These are phyloP conservation scores for Vanrija pseudolonga DNA, from an alignment of 1,284 basidiomycete genomes.

Conservation along the genomic window DNA sequence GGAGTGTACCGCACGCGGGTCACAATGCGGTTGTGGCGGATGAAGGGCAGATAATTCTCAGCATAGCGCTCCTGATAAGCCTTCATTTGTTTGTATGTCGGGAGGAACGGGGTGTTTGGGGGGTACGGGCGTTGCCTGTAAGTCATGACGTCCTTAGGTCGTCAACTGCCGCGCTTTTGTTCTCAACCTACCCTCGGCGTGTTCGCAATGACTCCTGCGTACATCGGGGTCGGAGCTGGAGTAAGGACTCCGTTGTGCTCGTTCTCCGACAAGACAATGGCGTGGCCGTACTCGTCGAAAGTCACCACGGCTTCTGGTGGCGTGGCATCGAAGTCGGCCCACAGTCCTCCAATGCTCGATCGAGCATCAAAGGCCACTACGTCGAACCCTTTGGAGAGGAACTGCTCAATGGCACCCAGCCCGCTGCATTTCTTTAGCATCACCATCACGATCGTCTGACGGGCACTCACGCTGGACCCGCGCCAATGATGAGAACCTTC, in stretches of 20 bases:
- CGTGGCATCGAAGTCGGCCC: constrained; percentile 11
- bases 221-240: constrained; percentile 11
- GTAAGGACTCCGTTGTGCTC: constrained; percentile 8
- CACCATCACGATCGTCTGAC: too few relatives aligned
- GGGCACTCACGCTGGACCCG: constrained; percentile 11
- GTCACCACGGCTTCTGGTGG: constrained; percentile 2
- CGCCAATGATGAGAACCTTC: constrained; percentile 8
- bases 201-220: constrained; percentile 12
- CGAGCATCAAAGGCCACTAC: constrained; percentile 11
- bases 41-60: constrained; percentile 1
- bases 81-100: constrained; percentile 7
- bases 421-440: neutral
- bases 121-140: constrained; percentile 13
- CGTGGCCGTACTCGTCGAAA: constrained; percentile 10
- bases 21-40: constrained; percentile 7
- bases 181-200: constrained; percentile 8
- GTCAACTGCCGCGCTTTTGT: neutral
- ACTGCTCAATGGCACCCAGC: constrained; percentile 14
- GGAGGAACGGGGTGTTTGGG: constrained; percentile 2
- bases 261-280: constrained; percentile 2
- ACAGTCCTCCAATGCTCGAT: constrained; percentile 5
- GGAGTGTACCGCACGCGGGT: constrained; percentile 12
- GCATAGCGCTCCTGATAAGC: constrained; percentile 7
- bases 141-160: constrained; percentile 11
- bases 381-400: constrained; percentile 9